Evolutionary conservation across 1,139 yeast species (phyloP).

Genomic region (Pichia cactophila): DNA sequence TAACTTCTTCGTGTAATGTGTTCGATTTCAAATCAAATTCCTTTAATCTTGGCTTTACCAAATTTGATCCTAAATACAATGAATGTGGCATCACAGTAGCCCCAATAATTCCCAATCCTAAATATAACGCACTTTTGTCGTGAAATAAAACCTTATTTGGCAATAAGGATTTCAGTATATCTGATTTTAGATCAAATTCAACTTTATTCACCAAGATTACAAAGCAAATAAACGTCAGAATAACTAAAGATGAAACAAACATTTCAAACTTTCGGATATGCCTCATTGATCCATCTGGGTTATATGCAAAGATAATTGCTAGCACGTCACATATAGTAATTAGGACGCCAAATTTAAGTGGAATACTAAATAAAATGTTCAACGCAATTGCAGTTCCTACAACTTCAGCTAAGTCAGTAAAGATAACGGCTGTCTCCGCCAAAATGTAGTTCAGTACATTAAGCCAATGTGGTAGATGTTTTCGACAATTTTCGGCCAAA

Average conservation of each 20-base stretch:
- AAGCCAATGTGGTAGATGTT: slow-evolving; percentile 49
- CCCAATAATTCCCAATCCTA: slow-evolving; percentile 69
- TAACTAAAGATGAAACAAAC: slow-evolving; percentile 55
- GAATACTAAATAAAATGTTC: slow-evolving; percentile 60
- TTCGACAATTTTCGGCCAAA: slow-evolving; percentile 67
- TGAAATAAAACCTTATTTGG: slow-evolving; percentile 36
- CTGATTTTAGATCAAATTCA: slow-evolving; percentile 30
- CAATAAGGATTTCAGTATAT: slow-evolving; percentile 47
- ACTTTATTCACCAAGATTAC: slow-evolving; percentile 52
- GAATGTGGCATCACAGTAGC: slow-evolving; percentile 86
- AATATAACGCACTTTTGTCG: slow-evolving; percentile 44
- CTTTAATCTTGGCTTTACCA: slow-evolving; percentile 62
- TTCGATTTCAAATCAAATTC: slow-evolving; percentile 67
- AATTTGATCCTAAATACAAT: slow-evolving; percentile 63
- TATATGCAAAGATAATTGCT: slow-evolving; percentile 56
- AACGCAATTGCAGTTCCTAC: slow-evolving; percentile 75
- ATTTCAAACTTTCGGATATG: slow-evolving; percentile 61
- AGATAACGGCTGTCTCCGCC: slow-evolving; percentile 70
- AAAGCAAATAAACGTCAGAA: slow-evolving; percentile 61
- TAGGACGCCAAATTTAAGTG: slow-evolving; percentile 58
- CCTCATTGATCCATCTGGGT: slow-evolving; percentile 61
- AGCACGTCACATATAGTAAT: slow-evolving; percentile 68
- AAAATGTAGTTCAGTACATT: slow-evolving; percentile 52
- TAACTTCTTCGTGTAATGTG: slow-evolving; percentile 29
- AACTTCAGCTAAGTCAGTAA: slow-evolving; percentile 77